Base-by-base conservation (phyloP, 192 early-diverging fungal species). In the Podila horticola region DNA sequence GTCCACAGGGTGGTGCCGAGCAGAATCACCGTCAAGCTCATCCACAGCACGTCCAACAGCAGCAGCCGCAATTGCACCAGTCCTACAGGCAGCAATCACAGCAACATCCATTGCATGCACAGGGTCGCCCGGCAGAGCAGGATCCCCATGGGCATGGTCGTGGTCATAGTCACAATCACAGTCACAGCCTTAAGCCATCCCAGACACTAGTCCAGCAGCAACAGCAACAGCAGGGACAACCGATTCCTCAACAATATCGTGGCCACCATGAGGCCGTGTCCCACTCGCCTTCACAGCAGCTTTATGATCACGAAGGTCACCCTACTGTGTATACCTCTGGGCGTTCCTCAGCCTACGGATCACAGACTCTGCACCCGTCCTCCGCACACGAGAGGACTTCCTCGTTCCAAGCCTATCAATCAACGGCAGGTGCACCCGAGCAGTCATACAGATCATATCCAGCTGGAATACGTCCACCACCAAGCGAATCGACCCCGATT, bases 221-320 rank as follows among this genome's bases (percentile, higher is more conserved):
- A 61, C 59, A 28, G 30, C 59, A 61, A 20, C 59, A 28, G 1
- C 30, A 31, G 30, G 22, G 17, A 61, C 59, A 61, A 22, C 69
- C 66, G 20, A 58, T 26, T 12, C 24, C 63, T 36, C 50, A 24
- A 19, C 67, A 68, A 12, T 68, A 51, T 24, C 74, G 74, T 24
- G 38, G 31, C 34, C 74, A 76, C 58, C 67, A 59, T 13, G 68
- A 76, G 10, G 45, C 45, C 5, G 41, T 24, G 19, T 29, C 63
- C 7, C 62, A 33, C 6, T 41, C 45, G 12, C 57, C 66, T 26
- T 5, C 19, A 26, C 77, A 51, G 34, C 55, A 49, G 6, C 69
- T 65, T 31, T 73, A 81, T 41, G 77, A 81, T 38, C 77, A 64
- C 19, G 77, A 81, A 41, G 58, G 66, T 72, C 75, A 61, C 2